A percentile compares a stretch with the other conserved stretches of the same genome.
phyloP scores from a whole-genome alignment of 202 grass and related monocot species.

The Panicum virgatum region DNA sequence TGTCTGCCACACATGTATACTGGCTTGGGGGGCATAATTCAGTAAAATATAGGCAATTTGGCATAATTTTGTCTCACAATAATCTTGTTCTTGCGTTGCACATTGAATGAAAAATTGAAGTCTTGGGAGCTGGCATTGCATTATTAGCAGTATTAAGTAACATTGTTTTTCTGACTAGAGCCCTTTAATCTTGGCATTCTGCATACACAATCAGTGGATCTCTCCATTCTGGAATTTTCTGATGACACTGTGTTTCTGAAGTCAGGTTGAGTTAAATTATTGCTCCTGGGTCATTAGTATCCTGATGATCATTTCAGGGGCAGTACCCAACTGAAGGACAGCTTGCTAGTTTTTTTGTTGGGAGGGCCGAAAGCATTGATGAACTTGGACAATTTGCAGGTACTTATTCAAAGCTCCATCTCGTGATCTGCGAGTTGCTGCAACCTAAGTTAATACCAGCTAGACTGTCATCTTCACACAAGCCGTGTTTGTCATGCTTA shows the following conservation, averaged over 20 bases:
- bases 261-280: slow-evolving; percentile 14
- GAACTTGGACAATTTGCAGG: slow-evolving; percentile 7
- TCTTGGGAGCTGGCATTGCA: slow-evolving; percentile 16
- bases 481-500: slow-evolving; percentile 23
- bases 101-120: background rate
- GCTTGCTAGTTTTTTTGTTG: slow-evolving; percentile 18
- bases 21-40: background rate
- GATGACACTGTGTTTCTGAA: background rate
- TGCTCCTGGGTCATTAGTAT: background rate
- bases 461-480: slow-evolving; percentile 6
- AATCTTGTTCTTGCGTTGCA: background rate
- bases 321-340: slow-evolving; percentile 14
- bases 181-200: background rate
- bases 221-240: background rate
- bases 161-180: background rate
- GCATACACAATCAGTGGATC: background rate
- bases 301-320: background rate
- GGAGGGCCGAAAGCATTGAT: slow-evolving; percentile 6
- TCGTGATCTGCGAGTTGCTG: slow-evolving; percentile 18
- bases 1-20: background rate
- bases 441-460: slow-evolving; percentile 15
- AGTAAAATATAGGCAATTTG: background rate
- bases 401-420: slow-evolving; percentile 29
- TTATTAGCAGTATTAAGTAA: background rate
- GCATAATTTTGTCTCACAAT: background rate